Evolutionary conservation across 495 filamentous ascomycete genomes (phyloP), one percentile per base, ranked within the genome.

Genomic region (Lophium mytilinum): DNA sequence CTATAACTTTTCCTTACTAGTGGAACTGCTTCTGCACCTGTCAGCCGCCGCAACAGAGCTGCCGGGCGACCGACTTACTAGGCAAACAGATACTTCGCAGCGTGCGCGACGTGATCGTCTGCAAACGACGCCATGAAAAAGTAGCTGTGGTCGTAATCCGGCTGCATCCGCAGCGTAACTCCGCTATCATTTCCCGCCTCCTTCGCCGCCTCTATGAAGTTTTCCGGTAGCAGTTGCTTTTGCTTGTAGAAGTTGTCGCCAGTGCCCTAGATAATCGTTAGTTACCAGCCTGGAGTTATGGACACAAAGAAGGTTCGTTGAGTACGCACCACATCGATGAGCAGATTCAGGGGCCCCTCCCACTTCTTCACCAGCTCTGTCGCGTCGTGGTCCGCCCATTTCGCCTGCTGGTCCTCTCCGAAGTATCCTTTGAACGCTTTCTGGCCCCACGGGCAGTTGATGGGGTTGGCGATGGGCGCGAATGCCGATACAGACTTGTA

Each of bases 191-290:
- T 77, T 0, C 87, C 89, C 7, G 78, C 77, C 60, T 86, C 83
- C 68, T 83, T 80, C 17, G 83, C 90, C 6, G 87, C 91, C 67
- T 83, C 78, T 57, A 84, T 81, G 58, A 98, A 86, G 69, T 96
- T 96, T 79, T 98, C 94, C 2, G 90, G 92, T 15, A 96, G 78
- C 52, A 98, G 76, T 71, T 98, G 94, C 40, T 83, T 82, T 66
- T 94, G 83, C 75, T 95, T 90, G 73, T 95, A 96, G 71, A 96
- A 97, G 65, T 90, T 88, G 76, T 98, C 93, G 35, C 81, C 87
- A 19, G 90, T 96, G 6, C 93, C 93, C 81, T 84, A 50, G 11
- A 12, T n/a, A 14, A 2, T 14, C 35, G 48, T 56, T 37, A 61
- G 37, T 37, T 17, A 42, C 7, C 19, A 9, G 8, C 3, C 10